Base-by-base conservation (phyloP, 176 grass and related monocot genomes). In the Avena sativa region DNA sequence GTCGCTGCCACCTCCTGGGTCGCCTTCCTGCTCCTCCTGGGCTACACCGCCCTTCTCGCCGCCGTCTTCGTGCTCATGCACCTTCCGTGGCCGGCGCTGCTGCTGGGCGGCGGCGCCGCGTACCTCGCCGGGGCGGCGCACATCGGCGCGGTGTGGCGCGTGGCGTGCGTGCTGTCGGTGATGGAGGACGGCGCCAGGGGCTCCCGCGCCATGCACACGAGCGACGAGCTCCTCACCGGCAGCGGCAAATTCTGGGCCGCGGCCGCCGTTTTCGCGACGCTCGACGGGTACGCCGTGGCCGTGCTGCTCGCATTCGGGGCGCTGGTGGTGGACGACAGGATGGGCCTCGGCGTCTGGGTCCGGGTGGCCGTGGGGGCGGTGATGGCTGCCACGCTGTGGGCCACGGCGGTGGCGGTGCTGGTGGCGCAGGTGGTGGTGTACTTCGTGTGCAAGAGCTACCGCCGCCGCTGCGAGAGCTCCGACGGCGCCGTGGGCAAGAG, bases 61-160 rank as follows among this genome's bases (percentile, higher is more conserved):
- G 5, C 71, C 9, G n/a, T 5, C n/a, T 5, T n/a, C 40, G n/a
- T 46, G 43, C 43, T 73, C 71, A 13, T 47, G 43, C 71, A 73
- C 43, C 70, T 73, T 11, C 70, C 71, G 0, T 43, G 71, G 43
- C 20, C 11, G 20, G 20, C 43, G 43, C 71, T 48, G 11, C 43
- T 25, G 5, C 44, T 74, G 20, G 43, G 48, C 11, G 43, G 44
- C 44, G 71, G 71, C n/a, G 5, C 5, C 71, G 71, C 12, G 71
- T 21, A 12, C 43, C n/a, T 74, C 44, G 44, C 44, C 71, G 71
- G 71, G 44, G 44, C 71, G 9, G 71, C 2, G 44, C 14, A 74
- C 71, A 12, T 74, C 43, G 71, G 44, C 44, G n/a, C 71, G 5
- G 44, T 74, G 43, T 74, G 71, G 71, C 71, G 44, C 12, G 71